Base-by-base conservation (phyloP, 352 stramenopile genomes). In the Globisporangium alternatum region DNA sequence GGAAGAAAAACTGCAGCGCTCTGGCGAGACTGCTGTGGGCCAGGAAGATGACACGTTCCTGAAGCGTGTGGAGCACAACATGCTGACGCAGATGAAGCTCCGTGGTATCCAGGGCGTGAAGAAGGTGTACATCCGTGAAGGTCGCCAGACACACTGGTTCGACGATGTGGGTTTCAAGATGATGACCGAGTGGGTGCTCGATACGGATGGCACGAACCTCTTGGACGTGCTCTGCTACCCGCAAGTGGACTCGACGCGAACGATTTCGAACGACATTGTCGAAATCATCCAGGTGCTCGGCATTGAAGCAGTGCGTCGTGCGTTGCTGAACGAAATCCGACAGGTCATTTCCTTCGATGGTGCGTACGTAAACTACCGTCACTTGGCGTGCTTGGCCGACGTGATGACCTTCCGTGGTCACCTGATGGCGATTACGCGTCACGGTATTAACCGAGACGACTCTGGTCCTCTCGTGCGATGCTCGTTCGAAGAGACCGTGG, bases 401-500 rank as follows among this genome's bases (percentile, higher is more conserved):
- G 96, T 99, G 17, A 99, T 99, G 97, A 99, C 97, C 7, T 98
- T 98, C 85, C 91, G 97, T 70, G 97, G 97, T 5, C 91, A 98
- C 60, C 80, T 99, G 25, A 97, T 96, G 80, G 96, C 97, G 47
- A 98, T 99, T 65, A 98, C 98, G 62, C 91, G 98, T 69, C 97
- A 99, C 71, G 98, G 98, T 58, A 99, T 99, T 70, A 99, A 99
- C 76, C 93, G 97, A 56, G 96, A 98, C 63, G 98, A 99, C 72
- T 98, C 94, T 65, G 97, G 97, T 21, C 97, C 97, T n/a, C 80
- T 99, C 30, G 88, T 99, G 41, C 91, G 97, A 41, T 98, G 93
- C 70, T 99, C 97, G 39, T 99, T 99, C 71, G 98, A 99, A 81
- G 97, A 99, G 82, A 99, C 98, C 12, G 97, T 99, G 33, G 98